Evolutionary conservation across 495 filamentous ascomycete species (phyloP), one percentile per base, ranked within the genome.

Genomic region (Parathielavia hyrcaniae): DNA sequence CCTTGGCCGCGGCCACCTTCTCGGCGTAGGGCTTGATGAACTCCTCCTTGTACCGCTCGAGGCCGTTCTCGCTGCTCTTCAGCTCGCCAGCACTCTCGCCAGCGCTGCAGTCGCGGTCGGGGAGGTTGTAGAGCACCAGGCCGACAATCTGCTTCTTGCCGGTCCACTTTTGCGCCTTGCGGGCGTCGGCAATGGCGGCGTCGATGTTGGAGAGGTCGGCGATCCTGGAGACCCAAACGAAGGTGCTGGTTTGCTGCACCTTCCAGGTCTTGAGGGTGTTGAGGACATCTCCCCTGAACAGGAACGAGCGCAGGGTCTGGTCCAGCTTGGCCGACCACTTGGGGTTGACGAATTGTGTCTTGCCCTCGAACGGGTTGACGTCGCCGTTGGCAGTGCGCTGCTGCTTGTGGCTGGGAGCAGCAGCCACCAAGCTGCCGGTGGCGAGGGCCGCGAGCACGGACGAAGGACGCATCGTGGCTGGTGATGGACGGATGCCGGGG

Each of bases 51-150:
- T 86, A 86, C 35, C 79, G 78, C 40, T 74, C 71, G 30, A 84
- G 57, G 50, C 74, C 74, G 40, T 69, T 75, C 57, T 82, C 62
- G 5, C 68, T 75, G 60, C 82, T 76, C 0, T 65, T 58, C 34
- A 79, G 78, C 67, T 86, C 83, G 26, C 83, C 83, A 26, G 83
- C 83, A 39, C 77, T 81, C 20, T 83, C 81, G 57, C 79, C 73
- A 4, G 83, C 83, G 10, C 77, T 75, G 62, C 83, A 86, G 67
- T 86, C 83, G 43, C 83, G 78, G 50, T 84, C 83, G 14, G 82
- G 83, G n/a, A 86, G 67, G 64, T 86, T 81, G 66, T 86, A 86
- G 20, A 85, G 78, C 41, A 86, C 83, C 57, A 84, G 76, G 1
- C 73, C 69, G 8, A 77, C 61, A 52, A 75, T 67, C 55, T 76